Percentiles rank a stretch among this genome's conserved stretches.
Conservation (phyloP, 2,329 filamentous ascomycete genomes). For the Claviceps pusilla region DNA sequence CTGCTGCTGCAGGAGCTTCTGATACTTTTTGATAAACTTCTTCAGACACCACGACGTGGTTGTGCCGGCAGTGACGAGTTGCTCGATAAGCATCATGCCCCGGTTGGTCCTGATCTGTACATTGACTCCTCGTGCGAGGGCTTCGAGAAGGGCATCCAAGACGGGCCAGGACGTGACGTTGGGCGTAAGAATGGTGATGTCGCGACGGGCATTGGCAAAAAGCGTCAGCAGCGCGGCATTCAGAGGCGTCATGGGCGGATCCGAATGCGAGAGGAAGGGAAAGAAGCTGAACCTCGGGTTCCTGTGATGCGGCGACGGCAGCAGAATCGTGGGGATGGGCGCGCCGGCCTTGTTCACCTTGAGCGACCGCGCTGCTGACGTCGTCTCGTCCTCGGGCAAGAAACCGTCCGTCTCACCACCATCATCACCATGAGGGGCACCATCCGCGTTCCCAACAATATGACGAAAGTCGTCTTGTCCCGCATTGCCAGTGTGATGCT, state of each 20-base stretch:
- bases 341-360: conserved; percentile 8
- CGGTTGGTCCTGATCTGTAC: conserved; percentile 53
- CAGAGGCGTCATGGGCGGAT: conserved; percentile 48
- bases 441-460: not conserved
- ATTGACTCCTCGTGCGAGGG: conserved; percentile 50
- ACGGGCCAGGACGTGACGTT: conserved; percentile 59
- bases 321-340: conserved; percentile 41
- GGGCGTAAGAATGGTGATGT: conserved; percentile 59
- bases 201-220: conserved; percentile 39
- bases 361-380: conserved; percentile 17
- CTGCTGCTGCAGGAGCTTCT: conserved; percentile 10
- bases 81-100: conserved; percentile 62
- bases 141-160: conserved; percentile 43
- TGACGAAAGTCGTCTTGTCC: not conserved
- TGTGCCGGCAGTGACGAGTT: conserved; percentile 64
- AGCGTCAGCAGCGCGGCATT: conserved; percentile 50
- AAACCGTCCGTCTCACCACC: conserved; percentile 4
- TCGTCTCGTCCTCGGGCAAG: conserved; percentile 4
- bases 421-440: not conserved
- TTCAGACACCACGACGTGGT: conserved; percentile 52
- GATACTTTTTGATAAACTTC: conserved; percentile 42
- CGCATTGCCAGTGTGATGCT: not conserved
- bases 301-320: conserved; percentile 59
- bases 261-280: conserved; percentile 34
- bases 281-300: conserved; percentile 50